Base-by-base conservation (phyloP, 257 asterid species). In the Solanum sejunctum region DNA sequence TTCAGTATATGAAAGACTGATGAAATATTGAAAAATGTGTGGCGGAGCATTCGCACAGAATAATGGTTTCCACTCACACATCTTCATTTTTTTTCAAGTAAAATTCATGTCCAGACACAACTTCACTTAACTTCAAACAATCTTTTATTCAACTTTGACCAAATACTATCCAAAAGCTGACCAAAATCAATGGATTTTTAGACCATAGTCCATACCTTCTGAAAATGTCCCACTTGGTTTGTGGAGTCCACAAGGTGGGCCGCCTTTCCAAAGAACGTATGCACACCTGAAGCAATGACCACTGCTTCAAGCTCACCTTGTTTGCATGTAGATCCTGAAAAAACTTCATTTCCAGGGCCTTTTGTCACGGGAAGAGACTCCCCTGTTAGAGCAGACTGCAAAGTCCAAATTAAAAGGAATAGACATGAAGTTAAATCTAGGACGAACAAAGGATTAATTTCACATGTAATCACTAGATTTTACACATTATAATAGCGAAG, bases 271-370 rank as follows among this genome's bases (percentile, higher is more conserved):
- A 95, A 95, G 88, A 95, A 95, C 32, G 99, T 95, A 89, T 95
- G 98, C 67, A 95, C 99, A 85, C 99, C 99, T 11, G 99, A 94
- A 32, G 95, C 99, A 58, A 95, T 94, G 61, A 94, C 99, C 78
- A 95, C 70, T 64, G 98, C 99, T 86, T 95, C 99, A 16, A 95
- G 78, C 84, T 95, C 99, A 82, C 99, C 97, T 84, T 94, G 98
- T 88, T 95, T 95, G 94, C 99, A 95, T 10, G 99, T 95, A n/a
- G 99, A 95, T 85, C 99, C 99, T n/a, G 99, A 95, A 88, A 94
- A 95, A 45, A 94, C 92, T 12, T 97, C 99, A 60, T 95, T 98
- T 3, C 99, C 98, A 8, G 97, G 17, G 56, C 56, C 56, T 13
- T 51, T 51, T 51, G 17, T 51, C 56, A 51, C 56, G 39, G 39